phyloP scores from a whole-genome alignment of 331 rosid species.

The Spiraea crenata region DNA sequence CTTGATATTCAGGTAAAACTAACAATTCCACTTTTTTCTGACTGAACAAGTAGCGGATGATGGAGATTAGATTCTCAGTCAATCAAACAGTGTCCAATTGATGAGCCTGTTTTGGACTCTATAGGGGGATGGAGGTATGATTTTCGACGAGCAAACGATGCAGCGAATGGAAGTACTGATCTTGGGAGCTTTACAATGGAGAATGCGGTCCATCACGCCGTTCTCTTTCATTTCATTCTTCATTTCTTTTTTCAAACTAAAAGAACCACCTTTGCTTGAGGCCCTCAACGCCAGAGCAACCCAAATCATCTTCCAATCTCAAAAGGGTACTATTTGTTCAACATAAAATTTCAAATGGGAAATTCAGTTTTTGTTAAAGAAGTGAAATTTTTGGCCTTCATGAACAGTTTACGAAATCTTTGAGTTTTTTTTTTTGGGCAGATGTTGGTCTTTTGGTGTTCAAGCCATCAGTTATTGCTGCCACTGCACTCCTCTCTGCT shows the following conservation, averaged over 20 bases:
- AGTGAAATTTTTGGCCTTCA: conserved; percentile 6
- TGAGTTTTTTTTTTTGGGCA: conserved; percentile 39
- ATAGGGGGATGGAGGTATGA: conserved; percentile 57
- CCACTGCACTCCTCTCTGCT: conserved; percentile 71
- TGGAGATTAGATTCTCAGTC: too few relatives aligned
- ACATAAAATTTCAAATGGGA: neutral
- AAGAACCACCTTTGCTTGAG: conserved; percentile 50
- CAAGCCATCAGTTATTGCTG: conserved; percentile 82
- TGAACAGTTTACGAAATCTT: conserved; percentile 3
- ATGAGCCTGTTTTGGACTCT: neutral
- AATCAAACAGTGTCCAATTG: neutral
- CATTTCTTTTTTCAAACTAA: conserved; percentile 43
- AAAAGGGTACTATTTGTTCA: conserved; percentile 43
- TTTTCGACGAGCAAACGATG: conserved; percentile 73
- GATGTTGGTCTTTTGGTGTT: conserved; percentile 69
- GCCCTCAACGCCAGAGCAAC: conserved; percentile 73
- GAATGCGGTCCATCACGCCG: conserved; percentile 96
- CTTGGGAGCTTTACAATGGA: conserved; percentile 78
- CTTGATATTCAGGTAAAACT: conserved; percentile 57
- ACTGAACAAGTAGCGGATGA: too few relatives aligned
- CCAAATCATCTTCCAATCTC: conserved; percentile 71
- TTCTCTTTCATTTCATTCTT: conserved; percentile 77
- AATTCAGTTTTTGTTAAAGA: neutral
- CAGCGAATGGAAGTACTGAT: conserved; percentile 78
- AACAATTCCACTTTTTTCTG: neutral